Base-by-base conservation (phyloP, 805 yeast genomes). In the Wickerhamiella allomyrinae region DNA sequence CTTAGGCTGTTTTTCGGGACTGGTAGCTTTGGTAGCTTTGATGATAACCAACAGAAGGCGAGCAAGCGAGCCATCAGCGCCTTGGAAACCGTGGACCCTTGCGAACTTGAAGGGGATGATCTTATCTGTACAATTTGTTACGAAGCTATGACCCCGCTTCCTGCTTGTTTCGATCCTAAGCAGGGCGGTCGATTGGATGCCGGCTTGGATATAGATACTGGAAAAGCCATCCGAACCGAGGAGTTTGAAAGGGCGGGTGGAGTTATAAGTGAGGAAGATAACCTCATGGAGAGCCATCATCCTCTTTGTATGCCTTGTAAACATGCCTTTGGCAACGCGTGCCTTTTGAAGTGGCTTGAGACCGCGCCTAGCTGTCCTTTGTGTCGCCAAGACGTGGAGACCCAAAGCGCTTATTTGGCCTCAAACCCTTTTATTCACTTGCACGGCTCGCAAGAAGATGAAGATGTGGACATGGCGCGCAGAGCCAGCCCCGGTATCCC, bases 311-410 rank as follows among this genome's bases (percentile, higher is more conserved):
- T 89, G 71, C 91, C 94, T 0, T 89, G 98, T 59, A 76, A 76
- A 7, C 98, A 89, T 56, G 56, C 76, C 0, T 89, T 91, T 65
- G 97, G 98, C 6, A 70, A 77, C 47, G 71, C 74, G n/a, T 89
- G 98, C 63, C 65, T 86, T 20, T 72, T 68, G 44, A 83, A 79
- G 51, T 89, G 98, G 98, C 71, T 89, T 40, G 71, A 70, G 46
- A 63, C 72, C 20, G 77, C 80, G 52, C 70, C 74, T 23, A 74
- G 84, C 2, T 87, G 97, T 57, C 98, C 98, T 0, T 61, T 89
- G 37, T 89, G 98, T 57, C 74, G 97, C 44, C 66, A 66, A 14
- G 63, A 69, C 17, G 63, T 79, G 46, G 67, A 68, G 6, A 4
- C 31, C 15, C 17, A 27, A 22, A n/a, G n/a, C n/a, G n/a, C n/a